Percentiles rank a stretch among this genome's conserved stretches.
These are phyloP conservation scores for Streptanthus diversifolius DNA, from an alignment of 345 rosid genomes.

Conservation along the genomic window DNA sequence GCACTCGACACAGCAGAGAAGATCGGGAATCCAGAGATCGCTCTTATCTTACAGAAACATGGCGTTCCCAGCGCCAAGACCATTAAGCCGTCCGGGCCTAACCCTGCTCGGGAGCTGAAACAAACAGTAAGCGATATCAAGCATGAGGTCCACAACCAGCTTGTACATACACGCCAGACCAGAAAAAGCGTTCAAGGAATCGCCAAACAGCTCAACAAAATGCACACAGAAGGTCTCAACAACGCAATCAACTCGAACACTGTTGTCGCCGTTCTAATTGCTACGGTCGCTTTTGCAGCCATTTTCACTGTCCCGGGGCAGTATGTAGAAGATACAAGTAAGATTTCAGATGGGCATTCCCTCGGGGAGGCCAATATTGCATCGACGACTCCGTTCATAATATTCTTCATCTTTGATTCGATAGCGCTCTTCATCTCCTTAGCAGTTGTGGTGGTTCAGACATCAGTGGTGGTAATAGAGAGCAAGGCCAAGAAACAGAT, in stretches of 20 bases:
- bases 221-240: constrained; percentile 87
- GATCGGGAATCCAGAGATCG: constrained; percentile 49
- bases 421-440: constrained; percentile 81
- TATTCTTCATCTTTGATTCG: constrained; percentile 72
- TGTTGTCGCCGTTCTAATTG: constrained; percentile 80
- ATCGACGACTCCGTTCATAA: constrained; percentile 48
- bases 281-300: constrained; percentile 84
- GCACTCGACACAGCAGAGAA: constrained; percentile 86
- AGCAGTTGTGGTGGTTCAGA: constrained; percentile 85
- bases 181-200: constrained; percentile 72
- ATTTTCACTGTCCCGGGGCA: constrained; percentile 85
- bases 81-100: constrained; percentile 41
- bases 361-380: constrained; percentile 76
- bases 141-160: constrained; percentile 81
- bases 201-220: constrained; percentile 69
- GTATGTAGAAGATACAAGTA: constrained; percentile 45
- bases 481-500: constrained; percentile 86
- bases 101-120: constrained; percentile 66
- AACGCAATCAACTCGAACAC: constrained; percentile 86
- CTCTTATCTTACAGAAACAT: constrained; percentile 49
- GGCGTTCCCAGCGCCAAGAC: constrained; percentile 69
- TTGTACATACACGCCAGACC: constrained; percentile 80
- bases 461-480: constrained; percentile 82
- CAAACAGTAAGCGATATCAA: constrained; percentile 88
- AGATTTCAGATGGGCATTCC: constrained; percentile 44